phyloP scores from a whole-genome alignment of 2,329 filamentous ascomycete genomes.

The Paraphoma chrysanthemicola region DNA sequence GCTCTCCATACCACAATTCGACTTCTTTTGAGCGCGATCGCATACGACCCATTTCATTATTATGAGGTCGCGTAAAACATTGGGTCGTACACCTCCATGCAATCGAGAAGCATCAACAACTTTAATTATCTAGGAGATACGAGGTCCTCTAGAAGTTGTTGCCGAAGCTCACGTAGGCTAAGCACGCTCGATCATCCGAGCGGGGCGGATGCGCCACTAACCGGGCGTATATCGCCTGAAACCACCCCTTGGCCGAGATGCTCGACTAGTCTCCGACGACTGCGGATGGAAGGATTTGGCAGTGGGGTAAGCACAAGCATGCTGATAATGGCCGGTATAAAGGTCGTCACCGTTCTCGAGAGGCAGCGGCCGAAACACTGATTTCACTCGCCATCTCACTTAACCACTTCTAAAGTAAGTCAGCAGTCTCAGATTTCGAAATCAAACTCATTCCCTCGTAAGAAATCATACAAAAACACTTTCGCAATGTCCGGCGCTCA shows the following conservation, averaged over 20 bases:
- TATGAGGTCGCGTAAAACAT: too few species aligned
- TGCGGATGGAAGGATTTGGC: slow-evolving; percentile 2
- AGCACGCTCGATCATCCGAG: neutral
- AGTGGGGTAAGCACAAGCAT: neutral
- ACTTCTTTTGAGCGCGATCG: too few species aligned
- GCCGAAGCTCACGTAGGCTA: neutral
- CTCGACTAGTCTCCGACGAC: neutral
- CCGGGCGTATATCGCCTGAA: neutral
- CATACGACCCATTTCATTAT: too few species aligned
- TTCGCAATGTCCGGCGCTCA: slow-evolving; percentile 20
- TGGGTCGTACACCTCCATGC: too few species aligned
- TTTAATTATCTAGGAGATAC: neutral
- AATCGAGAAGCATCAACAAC: neutral
- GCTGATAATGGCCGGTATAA: neutral
- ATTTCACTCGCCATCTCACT: neutral
- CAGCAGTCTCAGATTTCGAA: too few species aligned
- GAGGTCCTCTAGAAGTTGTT: too few species aligned
- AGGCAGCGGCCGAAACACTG: neutral
- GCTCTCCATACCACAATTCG: too few species aligned
- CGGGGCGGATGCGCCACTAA: neutral
- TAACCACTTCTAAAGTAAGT: too few species aligned
- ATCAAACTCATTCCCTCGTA: too few species aligned
- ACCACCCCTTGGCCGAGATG: neutral
- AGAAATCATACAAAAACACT: neutral
- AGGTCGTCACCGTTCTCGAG: neutral